A percentile compares a stretch with the other conserved stretches of the same genome.
phyloP scores from a whole-genome alignment of 805 yeast genomes.

The Allodekkera sacchari region DNA sequence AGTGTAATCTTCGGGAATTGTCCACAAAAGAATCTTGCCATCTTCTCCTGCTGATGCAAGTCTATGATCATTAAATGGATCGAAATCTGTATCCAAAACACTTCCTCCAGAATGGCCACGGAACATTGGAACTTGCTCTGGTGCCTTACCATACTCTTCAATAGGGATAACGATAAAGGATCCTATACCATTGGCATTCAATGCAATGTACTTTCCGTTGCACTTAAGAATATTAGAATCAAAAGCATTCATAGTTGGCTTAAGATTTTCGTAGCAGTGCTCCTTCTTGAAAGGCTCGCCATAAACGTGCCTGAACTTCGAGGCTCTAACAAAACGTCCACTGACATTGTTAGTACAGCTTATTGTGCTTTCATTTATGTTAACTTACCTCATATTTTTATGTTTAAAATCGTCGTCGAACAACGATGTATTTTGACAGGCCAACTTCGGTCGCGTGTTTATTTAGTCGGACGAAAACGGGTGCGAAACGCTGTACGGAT shows the following conservation, averaged over 20 bases:
- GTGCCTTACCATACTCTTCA: constrained; percentile 80
- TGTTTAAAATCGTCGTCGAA: too few relatives aligned
- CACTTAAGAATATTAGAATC: constrained; percentile 85
- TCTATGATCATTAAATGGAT: constrained; percentile 75
- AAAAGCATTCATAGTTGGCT: constrained; percentile 87
- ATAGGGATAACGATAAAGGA: constrained; percentile 93
- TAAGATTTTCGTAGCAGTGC: constrained; percentile 64
- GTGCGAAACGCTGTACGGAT: too few relatives aligned
- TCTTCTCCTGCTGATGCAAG: constrained; percentile 78
- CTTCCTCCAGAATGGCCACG: constrained; percentile 96
- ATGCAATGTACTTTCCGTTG: constrained; percentile 78
- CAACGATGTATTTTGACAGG: too few relatives aligned
- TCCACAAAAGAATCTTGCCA: constrained; percentile 78
- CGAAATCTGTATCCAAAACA: constrained; percentile 91
- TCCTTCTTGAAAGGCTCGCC: constrained; percentile 80
- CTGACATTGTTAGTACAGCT: constrained; percentile 24
- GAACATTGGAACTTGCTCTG: constrained; percentile 87
- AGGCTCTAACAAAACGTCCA: constrained; percentile 90
- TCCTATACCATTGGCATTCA: constrained; percentile 94
- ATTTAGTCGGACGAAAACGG: too few relatives aligned
- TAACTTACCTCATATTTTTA: neutral
- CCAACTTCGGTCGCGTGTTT: too few relatives aligned
- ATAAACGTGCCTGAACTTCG: constrained; percentile 92
- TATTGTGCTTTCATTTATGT: too few relatives aligned
- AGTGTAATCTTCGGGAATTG: constrained; percentile 74